phyloP scores from a whole-genome alignment of 208 protist species.

The Endotrypanum monterogeii region DNA sequence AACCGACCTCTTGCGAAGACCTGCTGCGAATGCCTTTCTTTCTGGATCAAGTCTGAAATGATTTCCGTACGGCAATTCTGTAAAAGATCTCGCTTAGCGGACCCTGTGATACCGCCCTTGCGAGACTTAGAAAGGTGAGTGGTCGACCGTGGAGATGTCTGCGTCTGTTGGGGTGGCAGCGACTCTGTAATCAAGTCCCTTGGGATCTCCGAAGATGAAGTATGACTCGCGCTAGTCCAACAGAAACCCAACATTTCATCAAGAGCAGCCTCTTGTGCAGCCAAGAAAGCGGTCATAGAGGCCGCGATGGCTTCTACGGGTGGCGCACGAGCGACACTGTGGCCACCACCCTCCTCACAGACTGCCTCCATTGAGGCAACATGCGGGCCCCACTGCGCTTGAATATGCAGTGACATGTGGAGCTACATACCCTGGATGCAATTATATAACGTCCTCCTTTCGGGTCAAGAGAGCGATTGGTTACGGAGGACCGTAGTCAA shows the following conservation, averaged over 20 bases:
- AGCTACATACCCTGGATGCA: not conserved
- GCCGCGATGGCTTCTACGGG: not conserved
- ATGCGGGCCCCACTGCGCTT: not conserved
- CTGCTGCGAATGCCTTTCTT: conserved; percentile 30
- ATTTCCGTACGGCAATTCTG: conserved; percentile 6
- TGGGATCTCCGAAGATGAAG: not conserved
- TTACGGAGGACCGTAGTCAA: not conserved
- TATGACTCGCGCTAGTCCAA: not conserved
- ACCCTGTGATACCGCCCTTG: not conserved
- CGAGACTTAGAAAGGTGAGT: not conserved
- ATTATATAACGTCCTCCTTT: not conserved
- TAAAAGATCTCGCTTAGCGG: not conserved
- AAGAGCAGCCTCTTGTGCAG: conserved; percentile 36
- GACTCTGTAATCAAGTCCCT: not conserved
- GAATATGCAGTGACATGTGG: conserved; percentile 4
- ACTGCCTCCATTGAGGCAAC: not conserved
- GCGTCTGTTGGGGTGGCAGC: not conserved
- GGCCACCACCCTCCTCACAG: no score
- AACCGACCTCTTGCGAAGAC: conserved; percentile 19
- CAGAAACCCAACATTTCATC: conserved; percentile 17
- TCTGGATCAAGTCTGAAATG: conserved; percentile 15
- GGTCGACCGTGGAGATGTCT: not conserved
- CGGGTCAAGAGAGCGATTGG: not conserved
- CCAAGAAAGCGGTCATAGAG: conserved; percentile 39
- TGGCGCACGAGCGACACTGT: not conserved